These are phyloP conservation scores for Intubia oerlemansii DNA, from an alignment of 2,329 filamentous ascomycete species.

Conservation along the genomic window DNA sequence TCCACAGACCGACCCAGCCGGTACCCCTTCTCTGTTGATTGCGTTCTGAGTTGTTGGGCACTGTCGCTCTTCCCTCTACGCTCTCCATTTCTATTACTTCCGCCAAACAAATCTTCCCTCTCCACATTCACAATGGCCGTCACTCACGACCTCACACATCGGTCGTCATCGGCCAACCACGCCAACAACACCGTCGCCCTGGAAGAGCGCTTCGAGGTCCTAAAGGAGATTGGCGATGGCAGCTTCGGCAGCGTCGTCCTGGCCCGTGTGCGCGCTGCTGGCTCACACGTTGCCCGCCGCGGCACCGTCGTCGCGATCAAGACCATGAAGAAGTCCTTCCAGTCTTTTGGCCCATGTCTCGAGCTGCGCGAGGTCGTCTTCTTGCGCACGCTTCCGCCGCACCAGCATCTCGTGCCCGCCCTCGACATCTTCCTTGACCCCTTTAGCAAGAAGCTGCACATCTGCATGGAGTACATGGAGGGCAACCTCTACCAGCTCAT, in stretches of 20 bases:
- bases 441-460: slow-evolving; percentile 88
- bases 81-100: too few species aligned
- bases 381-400: slow-evolving; percentile 65
- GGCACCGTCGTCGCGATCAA: slow-evolving; percentile 96
- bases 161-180: too few species aligned
- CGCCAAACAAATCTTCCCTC: too few species aligned
- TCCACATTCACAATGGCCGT: too few species aligned
- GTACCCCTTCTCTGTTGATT: too few species aligned
- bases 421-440: slow-evolving; percentile 97
- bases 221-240: slow-evolving; percentile 97
- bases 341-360: slow-evolving; percentile 73
- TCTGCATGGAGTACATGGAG: slow-evolving; percentile 99
- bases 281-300: slow-evolving; percentile 68
- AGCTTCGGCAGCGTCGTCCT: slow-evolving; percentile 94
- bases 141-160: too few species aligned
- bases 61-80: too few species aligned
- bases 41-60: too few species aligned
- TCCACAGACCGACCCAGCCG: too few species aligned
- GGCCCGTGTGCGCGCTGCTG: slow-evolving; percentile 76
- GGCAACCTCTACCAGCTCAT: slow-evolving; percentile 97
- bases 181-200: slow-evolving; percentile 39
- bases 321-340: slow-evolving; percentile 99
- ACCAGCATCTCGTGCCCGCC: slow-evolving; percentile 87
- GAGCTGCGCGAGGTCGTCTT: slow-evolving; percentile 96
- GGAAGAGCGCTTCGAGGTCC: slow-evolving; percentile 86